Evolutionary conservation across 345 rosid genomes (phyloP), one percentile per base, ranked within the genome.

Genomic region (Clarkia xantiana): DNA sequence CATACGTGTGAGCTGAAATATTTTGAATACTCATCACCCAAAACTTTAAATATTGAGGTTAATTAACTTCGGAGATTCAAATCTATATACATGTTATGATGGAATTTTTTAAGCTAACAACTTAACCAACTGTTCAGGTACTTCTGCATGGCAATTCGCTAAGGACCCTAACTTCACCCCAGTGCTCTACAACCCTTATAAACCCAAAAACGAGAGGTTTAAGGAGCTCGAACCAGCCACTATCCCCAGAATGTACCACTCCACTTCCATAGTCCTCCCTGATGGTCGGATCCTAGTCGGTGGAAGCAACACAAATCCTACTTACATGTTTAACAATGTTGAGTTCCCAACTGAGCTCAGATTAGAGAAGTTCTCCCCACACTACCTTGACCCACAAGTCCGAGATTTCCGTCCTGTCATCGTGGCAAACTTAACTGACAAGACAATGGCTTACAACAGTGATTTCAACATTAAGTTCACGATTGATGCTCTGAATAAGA

Each of bases 131-230:
- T n/a, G n/a, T n/a, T n/a, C n/a, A n/a, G n/a, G n/a, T 2, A 59
- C 78, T 29, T 72, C 94, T 0, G 95, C 87, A 0, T 89, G 87
- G 90, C 64, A 62, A 9, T 69, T 58, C 2, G 95, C 87, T 0
- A 65, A 78, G 7, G 87, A 82, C 20, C 95, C 95, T 0, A 82
- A 76, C 53, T 51, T 66, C 10, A 14, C 29, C 14, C 97, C 94
- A 0, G 59, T 69, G 29, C 38, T 78, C n/a, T 82, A 89, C 63
- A 56, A 13, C 8, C 70, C 72, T 0, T 58, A 12, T 4, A 70
- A 58, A 40, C 54, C 50, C 41, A 18, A 10, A 2, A 51, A 22
- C 8, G 16, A 17, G 10, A 60, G 68, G 53, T 70, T 70, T 44
- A 40, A 22, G 19, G 53, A 45, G 42, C 51, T 70, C 56, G 29